Conservation (phyloP, 2,329 filamentous ascomycete species). For the Truncatella angustata region DNA sequence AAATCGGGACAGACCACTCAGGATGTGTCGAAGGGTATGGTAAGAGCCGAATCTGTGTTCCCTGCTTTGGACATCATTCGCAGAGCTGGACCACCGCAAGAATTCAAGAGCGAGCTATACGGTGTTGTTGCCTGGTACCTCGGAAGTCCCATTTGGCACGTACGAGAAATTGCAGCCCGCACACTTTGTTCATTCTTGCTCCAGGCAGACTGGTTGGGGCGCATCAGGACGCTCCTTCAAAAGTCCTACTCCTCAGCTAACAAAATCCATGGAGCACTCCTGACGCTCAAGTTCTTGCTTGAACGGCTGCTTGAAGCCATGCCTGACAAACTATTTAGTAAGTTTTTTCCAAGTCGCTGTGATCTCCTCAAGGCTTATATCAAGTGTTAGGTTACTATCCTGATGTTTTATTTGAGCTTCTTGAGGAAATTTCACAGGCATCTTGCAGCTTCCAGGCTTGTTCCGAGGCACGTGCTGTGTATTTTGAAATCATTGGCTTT, state of each 20-base stretch:
- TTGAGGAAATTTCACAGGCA: constrained; percentile 16
- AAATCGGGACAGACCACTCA: constrained; percentile 45
- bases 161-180: constrained; percentile 76
- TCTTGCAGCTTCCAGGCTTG: constrained; percentile 18
- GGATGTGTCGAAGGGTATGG: constrained; percentile 28
- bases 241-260: constrained; percentile 42
- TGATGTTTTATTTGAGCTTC: constrained; percentile 16
- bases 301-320: constrained; percentile 51
- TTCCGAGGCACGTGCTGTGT: constrained; percentile 28
- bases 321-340: constrained; percentile 40
- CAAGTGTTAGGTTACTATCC: constrained; percentile 19
- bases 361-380: not conserved
- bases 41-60: constrained; percentile 70
- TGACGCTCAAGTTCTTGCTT: constrained; percentile 55
- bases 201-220: constrained; percentile 45
- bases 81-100: constrained; percentile 64
- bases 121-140: constrained; percentile 60
- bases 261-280: constrained; percentile 55
- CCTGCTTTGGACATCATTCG: constrained; percentile 80
- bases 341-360: constrained; percentile 16
- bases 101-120: constrained; percentile 53
- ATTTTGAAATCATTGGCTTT: constrained; percentile 29
- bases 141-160: constrained; percentile 72
- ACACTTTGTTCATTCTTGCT: constrained; percentile 66
- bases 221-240: constrained; percentile 36